phyloP scores from a whole-genome alignment of 2,329 filamentous ascomycete genomes.

The Hansfordia pulvinata region DNA sequence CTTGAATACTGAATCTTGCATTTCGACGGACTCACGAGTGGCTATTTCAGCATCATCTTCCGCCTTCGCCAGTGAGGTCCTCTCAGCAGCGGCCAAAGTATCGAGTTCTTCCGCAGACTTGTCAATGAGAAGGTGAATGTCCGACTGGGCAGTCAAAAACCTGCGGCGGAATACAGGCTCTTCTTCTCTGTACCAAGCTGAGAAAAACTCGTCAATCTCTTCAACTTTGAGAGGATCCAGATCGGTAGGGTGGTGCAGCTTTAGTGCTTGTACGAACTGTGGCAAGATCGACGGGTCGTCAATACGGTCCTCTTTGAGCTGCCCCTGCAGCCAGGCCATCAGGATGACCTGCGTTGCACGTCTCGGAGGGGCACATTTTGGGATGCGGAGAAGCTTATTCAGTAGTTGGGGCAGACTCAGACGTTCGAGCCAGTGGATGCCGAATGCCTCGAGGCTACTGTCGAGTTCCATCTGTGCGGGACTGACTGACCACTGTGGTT shows the following conservation, averaged over 20 bases:
- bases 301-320: slow-evolving; percentile 11
- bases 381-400: slow-evolving; percentile 3
- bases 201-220: slow-evolving; percentile 8
- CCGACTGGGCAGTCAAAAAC: slow-evolving; percentile 11
- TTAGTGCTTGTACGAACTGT: slow-evolving; percentile 10
- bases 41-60: too few relatives aligned
- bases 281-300: slow-evolving; percentile 6
- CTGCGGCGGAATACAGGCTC: slow-evolving; percentile 11
- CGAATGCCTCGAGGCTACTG: slow-evolving; percentile 1
- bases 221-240: slow-evolving; percentile 5
- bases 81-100: too few relatives aligned
- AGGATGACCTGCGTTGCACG: slow-evolving; percentile 6
- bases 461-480: too few relatives aligned
- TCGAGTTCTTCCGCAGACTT: too few relatives aligned
- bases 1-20: too few relatives aligned
- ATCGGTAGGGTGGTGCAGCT: slow-evolving; percentile 3
- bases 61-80: too few relatives aligned
- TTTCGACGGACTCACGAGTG: too few relatives aligned
- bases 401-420: slow-evolving; percentile 7
- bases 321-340: slow-evolving; percentile 14
- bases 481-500: too few relatives aligned
- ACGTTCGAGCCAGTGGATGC: slow-evolving; percentile 4
- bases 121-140: slow-evolving; percentile 9
- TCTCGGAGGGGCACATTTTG: slow-evolving; percentile 2
- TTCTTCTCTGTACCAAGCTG: slow-evolving; percentile 10